Percentiles rank a stretch among this genome's conserved stretches.
These are phyloP conservation scores for Ustilago lituana DNA, from an alignment of 1,284 basidiomycete genomes.

Conservation along the genomic window DNA sequence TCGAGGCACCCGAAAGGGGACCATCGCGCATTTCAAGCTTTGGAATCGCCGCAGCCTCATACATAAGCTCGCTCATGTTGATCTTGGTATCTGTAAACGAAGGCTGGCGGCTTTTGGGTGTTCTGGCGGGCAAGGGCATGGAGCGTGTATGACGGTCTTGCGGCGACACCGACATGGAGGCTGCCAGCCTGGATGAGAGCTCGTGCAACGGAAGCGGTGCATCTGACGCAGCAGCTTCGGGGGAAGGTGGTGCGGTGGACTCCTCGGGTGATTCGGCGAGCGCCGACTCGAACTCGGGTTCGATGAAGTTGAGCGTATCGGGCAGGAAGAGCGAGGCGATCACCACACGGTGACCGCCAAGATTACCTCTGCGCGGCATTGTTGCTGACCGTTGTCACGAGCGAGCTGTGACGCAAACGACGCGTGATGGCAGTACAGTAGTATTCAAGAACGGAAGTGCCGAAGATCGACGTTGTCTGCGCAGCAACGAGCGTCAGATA, in stretches of 20 bases:
- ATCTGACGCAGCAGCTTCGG: constrained; percentile 20
- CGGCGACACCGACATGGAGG: constrained; percentile 29
- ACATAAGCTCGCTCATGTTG: constrained; percentile 62
- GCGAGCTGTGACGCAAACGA: no score
- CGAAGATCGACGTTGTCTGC: background rate
- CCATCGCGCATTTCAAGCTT: constrained; percentile 41
- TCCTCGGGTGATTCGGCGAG: constrained; percentile 41
- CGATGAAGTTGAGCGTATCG: constrained; percentile 54
- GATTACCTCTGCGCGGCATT: constrained; percentile 49
- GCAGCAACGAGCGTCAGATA: background rate
- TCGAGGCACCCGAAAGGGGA: constrained; percentile 38
- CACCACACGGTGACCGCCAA: constrained; percentile 60
- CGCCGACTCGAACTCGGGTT: constrained; percentile 37
- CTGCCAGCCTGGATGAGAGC: constrained; percentile 48
- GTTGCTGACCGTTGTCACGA: background rate
- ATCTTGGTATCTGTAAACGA: constrained; percentile 50
- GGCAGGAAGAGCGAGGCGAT: constrained; percentile 64
- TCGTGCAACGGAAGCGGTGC: constrained; percentile 51
- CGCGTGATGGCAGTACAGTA: no score
- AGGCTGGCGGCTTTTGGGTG: constrained; percentile 31
- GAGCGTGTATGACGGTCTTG: constrained; percentile 26
- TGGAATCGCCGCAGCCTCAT: constrained; percentile 49
- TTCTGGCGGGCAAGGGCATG: constrained; percentile 23
- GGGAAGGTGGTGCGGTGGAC: constrained; percentile 45
- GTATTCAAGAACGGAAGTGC: no score